These are phyloP conservation scores for Sparassis latifolia DNA, from an alignment of 1,284 basidiomycete species.

Conservation along the genomic window DNA sequence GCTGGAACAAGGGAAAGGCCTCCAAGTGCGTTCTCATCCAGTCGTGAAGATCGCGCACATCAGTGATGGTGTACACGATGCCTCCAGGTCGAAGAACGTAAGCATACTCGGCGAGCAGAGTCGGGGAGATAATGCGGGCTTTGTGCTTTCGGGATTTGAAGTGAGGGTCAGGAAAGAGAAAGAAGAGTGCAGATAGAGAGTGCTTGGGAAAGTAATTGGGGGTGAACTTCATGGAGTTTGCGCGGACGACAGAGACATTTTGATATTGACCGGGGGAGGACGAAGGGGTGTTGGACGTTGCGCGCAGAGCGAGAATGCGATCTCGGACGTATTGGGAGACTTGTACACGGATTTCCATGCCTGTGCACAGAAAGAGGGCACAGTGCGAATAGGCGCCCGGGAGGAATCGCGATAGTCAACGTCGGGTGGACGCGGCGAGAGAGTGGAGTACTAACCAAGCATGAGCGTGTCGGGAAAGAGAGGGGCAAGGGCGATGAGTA, in stretches of 20 bases:
- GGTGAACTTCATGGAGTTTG: constrained; percentile 98
- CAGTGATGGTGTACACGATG: constrained; percentile 96
- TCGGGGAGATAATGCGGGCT: constrained; percentile 94
- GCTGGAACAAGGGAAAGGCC: constrained; percentile 83
- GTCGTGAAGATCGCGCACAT: constrained; percentile 88
- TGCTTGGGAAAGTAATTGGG: constrained; percentile 94
- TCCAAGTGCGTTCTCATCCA: constrained; percentile 94
- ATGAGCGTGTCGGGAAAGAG: constrained; percentile 90
- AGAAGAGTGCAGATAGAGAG: constrained; percentile 91
- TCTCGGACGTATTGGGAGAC: constrained; percentile 97
- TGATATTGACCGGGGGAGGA: constrained; percentile 57
- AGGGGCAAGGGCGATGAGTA: constrained; percentile 87
- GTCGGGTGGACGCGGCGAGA: not conserved
- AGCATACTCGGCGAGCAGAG: constrained; percentile 91
- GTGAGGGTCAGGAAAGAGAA: constrained; percentile 98
- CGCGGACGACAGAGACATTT: constrained; percentile 92
- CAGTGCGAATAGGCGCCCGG: not conserved
- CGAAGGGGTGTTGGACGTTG: constrained; percentile 40
- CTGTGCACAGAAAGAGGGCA: constrained; percentile 32
- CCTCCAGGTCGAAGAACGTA: constrained; percentile 89
- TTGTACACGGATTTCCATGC: constrained; percentile 95
- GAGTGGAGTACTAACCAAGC: constrained; percentile 66
- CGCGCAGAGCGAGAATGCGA: constrained; percentile 83
- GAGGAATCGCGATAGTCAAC: not conserved
- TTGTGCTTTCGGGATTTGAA: constrained; percentile 99